phyloP scores from a whole-genome alignment of 306 rosid species.

The Gillenia trifoliata region DNA sequence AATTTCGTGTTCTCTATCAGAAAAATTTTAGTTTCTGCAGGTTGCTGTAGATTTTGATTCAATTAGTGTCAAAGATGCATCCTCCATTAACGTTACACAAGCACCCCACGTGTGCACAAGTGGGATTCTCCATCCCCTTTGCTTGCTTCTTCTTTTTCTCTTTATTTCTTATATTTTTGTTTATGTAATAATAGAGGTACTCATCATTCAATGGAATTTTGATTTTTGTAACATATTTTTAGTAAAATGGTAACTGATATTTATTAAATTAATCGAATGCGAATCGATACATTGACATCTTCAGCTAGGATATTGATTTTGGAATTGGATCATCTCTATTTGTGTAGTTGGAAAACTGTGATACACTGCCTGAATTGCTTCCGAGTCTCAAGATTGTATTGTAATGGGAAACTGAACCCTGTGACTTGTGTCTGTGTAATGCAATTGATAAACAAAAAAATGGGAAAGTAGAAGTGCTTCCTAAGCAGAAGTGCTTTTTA shows the following conservation, averaged over 20 bases:
- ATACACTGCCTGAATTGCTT: no score
- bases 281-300: no score
- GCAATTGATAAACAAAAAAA: no score
- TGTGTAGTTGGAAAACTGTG: no score
- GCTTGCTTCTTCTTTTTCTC: not conserved
- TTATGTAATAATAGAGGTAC: not conserved
- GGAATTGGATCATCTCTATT: not conserved
- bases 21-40: constrained; percentile 1
- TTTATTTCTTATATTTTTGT: not conserved
- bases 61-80: constrained; percentile 41
- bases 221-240: no score
- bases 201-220: not conserved
- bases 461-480: no score
- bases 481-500: no score
- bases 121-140: constrained; percentile 32
- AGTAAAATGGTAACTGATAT: not conserved
- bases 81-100: constrained; percentile 92
- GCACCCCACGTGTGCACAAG: constrained; percentile 91
- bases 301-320: not conserved
- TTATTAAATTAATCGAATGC: not conserved
- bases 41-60: constrained; percentile 27
- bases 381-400: no score
- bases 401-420: no score
- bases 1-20: no score
- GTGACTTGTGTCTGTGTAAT: no score